Base-by-base conservation (phyloP, 1,139 yeast genomes). In the Eremothecium gossypii region DNA sequence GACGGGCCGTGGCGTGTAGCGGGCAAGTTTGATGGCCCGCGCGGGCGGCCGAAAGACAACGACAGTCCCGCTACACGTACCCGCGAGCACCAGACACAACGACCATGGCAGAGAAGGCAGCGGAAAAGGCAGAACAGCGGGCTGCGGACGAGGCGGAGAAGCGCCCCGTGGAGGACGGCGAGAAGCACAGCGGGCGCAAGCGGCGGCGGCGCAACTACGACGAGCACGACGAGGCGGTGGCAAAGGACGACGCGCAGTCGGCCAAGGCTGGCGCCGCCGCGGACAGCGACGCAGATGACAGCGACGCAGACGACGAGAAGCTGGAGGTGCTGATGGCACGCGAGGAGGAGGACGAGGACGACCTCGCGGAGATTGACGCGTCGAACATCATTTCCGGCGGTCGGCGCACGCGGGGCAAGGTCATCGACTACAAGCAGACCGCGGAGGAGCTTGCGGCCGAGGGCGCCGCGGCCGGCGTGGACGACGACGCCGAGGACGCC, bases 371-470 rank as follows among this genome's bases (percentile, higher is more conserved):
- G 62, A 85, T 89, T 53, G 96, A 87, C 58, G 72, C 82, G 34
- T 69, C 89, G 38, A 89, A 89, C 63, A 87, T 87, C 59, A 84
- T 87, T 49, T 71, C 83, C 23, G 69, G 79, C 26, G 95, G 95
- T 10, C 76, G 95, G 64, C 83, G 97, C 69, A 86, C 96, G 9
- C 77, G 96, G 53, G 95, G 96, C 14, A 83, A 81, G 60, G 83
- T 82, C 29, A 82, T 89, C 54, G 96, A 89, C 64, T 89, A 83
- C 63, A 73, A 77, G 48, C 81, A 84, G 64, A 89, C 94, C n/a
- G 85, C 87, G 27, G 83, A 76, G 50, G 75, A 83, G 57, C 66
- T 85, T 57, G 79, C 75, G 27, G 78, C 70, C 20, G 63, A 57
- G 11, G 66, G 59, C n/a, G 63, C 57, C 37, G 65, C 37, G 2